phyloP scores from a whole-genome alignment of 352 stramenopile species.

The Globisporangium apiculatum region DNA sequence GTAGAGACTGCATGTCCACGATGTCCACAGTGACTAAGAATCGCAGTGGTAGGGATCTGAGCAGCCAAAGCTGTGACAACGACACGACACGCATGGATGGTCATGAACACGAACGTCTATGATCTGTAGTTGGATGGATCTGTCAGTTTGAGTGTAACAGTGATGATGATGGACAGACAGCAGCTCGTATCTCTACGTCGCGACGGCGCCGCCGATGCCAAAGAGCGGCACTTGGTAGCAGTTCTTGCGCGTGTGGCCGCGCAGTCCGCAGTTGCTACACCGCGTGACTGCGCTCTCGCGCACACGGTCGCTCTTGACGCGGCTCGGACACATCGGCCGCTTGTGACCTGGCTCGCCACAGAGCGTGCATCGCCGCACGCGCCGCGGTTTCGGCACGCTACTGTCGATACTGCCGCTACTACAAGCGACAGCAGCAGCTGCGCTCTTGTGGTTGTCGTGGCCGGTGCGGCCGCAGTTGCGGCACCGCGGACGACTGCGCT shows the following conservation, averaged over 20 bases:
- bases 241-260: slow-evolving; percentile 4
- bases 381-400: background rate
- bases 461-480: background rate
- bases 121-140: background rate
- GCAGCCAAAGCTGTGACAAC: too few species aligned
- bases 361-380: background rate
- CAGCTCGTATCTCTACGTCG: too few species aligned
- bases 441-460: background rate
- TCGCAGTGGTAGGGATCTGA: too few species aligned
- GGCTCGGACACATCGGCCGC: background rate
- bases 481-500: background rate
- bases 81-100: background rate
- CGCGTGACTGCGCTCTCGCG: background rate
- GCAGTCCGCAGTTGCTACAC: slow-evolving; percentile 7
- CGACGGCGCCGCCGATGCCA: background rate
- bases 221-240: background rate
- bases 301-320: background rate
- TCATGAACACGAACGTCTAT: background rate
- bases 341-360: slow-evolving; percentile 3
- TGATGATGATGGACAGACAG: too few species aligned
- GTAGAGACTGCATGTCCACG: background rate
- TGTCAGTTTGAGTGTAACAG: background rate
- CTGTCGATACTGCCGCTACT: background rate
- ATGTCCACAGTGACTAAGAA: too few species aligned
- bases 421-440: too few species aligned